Percentiles rank a stretch among this genome's conserved stretches.
These are phyloP conservation scores for Rhynchospora tenuis DNA, from an alignment of 176 grass and related monocot species.

Conservation along the genomic window DNA sequence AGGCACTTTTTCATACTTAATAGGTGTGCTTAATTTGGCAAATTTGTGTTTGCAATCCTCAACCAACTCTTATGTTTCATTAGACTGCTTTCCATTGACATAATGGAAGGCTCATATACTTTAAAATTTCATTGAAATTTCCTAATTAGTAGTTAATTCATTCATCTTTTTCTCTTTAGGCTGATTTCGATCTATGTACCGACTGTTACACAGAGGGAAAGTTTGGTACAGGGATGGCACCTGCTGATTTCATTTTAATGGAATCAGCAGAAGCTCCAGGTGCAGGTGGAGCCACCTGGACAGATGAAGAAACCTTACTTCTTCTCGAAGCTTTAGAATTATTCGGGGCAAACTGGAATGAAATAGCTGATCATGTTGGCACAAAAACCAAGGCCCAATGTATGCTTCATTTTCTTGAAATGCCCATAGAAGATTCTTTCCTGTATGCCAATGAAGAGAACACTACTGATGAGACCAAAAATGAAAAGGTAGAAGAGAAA, in stretches of 20 bases:
- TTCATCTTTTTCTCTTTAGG: conserved; percentile 36
- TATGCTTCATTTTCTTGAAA: conserved; percentile 97
- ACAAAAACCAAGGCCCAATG: conserved; percentile 97
- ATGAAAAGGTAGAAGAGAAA: conserved; percentile 42
- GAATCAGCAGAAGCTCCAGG: conserved; percentile 78
- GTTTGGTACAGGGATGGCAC: conserved; percentile 80
- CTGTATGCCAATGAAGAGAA: conserved; percentile 34
- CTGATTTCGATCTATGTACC: conserved; percentile 97
- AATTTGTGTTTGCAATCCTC: background rate
- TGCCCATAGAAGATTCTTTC: conserved; percentile 93
- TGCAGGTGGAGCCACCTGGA: conserved; percentile 91
- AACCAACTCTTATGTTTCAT: background rate
- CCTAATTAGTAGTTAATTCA: background rate
- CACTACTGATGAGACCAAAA: conserved; percentile 32
- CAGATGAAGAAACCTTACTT: conserved; percentile 94
- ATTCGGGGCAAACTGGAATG: conserved; percentile 96
- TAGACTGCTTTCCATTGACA: background rate
- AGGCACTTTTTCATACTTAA: background rate
- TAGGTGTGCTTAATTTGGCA: background rate
- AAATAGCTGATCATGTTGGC: conserved; percentile 98
- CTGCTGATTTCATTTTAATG: conserved; percentile 96
- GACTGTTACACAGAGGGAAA: conserved; percentile 89
- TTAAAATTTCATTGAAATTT: background rate
- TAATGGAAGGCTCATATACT: background rate
- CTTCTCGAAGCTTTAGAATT: conserved; percentile 97